Evolutionary conservation across 495 filamentous ascomycete genomes (phyloP).

Genomic region (Aspergillus egyptiacus): DNA sequence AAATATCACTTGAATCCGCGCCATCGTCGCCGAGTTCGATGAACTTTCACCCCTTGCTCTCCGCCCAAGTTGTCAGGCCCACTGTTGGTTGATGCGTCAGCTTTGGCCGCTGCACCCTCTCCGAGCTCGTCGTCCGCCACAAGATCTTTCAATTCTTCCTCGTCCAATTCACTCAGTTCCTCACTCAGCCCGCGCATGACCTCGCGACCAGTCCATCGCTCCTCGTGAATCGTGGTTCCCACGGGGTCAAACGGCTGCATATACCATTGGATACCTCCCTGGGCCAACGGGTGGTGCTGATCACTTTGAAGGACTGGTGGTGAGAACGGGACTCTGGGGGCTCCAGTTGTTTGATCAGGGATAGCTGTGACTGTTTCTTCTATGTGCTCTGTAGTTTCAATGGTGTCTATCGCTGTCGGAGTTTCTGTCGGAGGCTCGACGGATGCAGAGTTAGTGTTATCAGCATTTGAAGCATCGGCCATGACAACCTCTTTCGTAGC

Average conservation of each 20-base stretch:
- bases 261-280: slow-evolving; percentile 86
- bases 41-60: slow-evolving; percentile 25
- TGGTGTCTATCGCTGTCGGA: slow-evolving; percentile 11
- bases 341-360: slow-evolving; percentile 16
- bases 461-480: not conserved
- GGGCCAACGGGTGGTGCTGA: slow-evolving; percentile 50
- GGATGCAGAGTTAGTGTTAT: not conserved
- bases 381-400: not conserved
- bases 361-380: slow-evolving; percentile 22
- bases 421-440: slow-evolving; percentile 12
- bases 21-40: slow-evolving; percentile 36
- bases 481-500: not conserved
- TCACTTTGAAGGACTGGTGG: slow-evolving; percentile 45
- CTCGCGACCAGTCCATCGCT: slow-evolving; percentile 71
- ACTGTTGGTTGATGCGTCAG: slow-evolving; percentile 4
- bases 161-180: slow-evolving; percentile 81
- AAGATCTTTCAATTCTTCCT: slow-evolving; percentile 69
- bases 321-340: slow-evolving; percentile 30
- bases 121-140: slow-evolving; percentile 44
- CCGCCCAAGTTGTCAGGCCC: slow-evolving; percentile 5
- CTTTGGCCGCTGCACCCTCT: slow-evolving; percentile 9
- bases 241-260: slow-evolving; percentile 71
- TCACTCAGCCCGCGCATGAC: slow-evolving; percentile 74
- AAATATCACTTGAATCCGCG: slow-evolving; percentile 29
- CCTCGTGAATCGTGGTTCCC: slow-evolving; percentile 70